A percentile compares a stretch with the other conserved stretches of the same genome.
Evolutionary conservation across 2,329 filamentous ascomycete genomes (phyloP).

Genomic region (Aspergillus fumigatiaffinis): DNA sequence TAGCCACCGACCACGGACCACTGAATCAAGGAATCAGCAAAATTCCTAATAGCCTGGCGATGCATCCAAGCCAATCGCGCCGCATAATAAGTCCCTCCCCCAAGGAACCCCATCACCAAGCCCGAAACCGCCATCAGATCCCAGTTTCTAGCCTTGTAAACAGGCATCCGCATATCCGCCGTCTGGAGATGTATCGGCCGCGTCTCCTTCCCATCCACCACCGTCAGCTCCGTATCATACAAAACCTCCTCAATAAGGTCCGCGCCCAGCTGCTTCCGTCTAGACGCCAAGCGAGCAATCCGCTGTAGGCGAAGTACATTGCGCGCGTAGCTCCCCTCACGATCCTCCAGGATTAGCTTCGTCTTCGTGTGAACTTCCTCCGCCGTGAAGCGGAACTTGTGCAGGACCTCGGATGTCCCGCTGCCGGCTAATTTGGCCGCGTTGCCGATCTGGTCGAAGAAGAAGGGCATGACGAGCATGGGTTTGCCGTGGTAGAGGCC

Average conservation of each 20-base stretch:
- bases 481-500: constrained; percentile 38
- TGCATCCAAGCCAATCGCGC: too few relatives aligned
- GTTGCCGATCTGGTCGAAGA: constrained; percentile 44
- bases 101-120: too few relatives aligned
- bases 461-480: constrained; percentile 36
- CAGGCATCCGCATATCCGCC: constrained; percentile 41
- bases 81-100: too few relatives aligned
- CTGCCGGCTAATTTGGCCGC: constrained; percentile 31
- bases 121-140: constrained; percentile 23
- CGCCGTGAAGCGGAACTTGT: constrained; percentile 36
- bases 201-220: constrained; percentile 11
- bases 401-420: constrained; percentile 34
- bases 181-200: constrained; percentile 45
- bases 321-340: constrained; percentile 25
- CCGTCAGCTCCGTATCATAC: constrained; percentile 29
- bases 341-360: constrained; percentile 25
- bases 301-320: constrained; percentile 37
- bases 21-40: too few relatives aligned
- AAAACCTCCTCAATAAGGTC: constrained; percentile 39
- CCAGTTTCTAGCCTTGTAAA: constrained; percentile 39
- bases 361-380: constrained; percentile 29
- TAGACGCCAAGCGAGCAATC: constrained; percentile 36
- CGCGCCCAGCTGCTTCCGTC: constrained; percentile 34
- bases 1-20: too few relatives aligned
- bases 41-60: too few relatives aligned